Evolutionary conservation across 345 rosid species (phyloP).

Genomic region (Hibiscus mutabilis): DNA sequence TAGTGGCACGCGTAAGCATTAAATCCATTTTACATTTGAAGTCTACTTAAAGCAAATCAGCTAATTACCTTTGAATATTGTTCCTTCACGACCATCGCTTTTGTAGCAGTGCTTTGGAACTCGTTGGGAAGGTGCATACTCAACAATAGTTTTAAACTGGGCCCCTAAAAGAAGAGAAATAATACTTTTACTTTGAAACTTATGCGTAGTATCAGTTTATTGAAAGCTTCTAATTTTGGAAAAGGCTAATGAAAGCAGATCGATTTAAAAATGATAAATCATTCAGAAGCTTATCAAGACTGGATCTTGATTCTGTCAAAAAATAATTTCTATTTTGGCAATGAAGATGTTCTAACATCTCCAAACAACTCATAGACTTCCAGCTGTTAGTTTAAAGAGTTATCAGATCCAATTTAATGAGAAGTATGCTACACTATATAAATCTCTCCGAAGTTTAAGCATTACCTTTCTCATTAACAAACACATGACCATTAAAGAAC

Average conservation of each 20-base stretch:
- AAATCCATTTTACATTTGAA: neutral
- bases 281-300: neutral
- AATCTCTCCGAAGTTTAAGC: neutral
- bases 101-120: conserved; percentile 24
- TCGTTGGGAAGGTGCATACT: conserved; percentile 58
- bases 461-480: conserved; percentile 79
- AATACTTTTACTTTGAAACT: neutral
- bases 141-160: conserved; percentile 58
- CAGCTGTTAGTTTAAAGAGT: too few species aligned
- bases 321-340: neutral
- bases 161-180: conserved; percentile 8
- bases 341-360: neutral
- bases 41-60: neutral
- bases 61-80: conserved; percentile 14
- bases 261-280: neutral
- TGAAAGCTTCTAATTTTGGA: neutral
- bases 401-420: neutral
- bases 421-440: neutral
- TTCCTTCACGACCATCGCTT: conserved; percentile 69
- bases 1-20: conserved; percentile 3
- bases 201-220: neutral
- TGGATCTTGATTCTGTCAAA: neutral
- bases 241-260: neutral
- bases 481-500: conserved; percentile 62
- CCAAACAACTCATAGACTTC: neutral